Evolutionary conservation across 1,284 basidiomycete species (phyloP), one percentile per base, ranked within the genome.

Genomic region (Puccinia triticina): DNA sequence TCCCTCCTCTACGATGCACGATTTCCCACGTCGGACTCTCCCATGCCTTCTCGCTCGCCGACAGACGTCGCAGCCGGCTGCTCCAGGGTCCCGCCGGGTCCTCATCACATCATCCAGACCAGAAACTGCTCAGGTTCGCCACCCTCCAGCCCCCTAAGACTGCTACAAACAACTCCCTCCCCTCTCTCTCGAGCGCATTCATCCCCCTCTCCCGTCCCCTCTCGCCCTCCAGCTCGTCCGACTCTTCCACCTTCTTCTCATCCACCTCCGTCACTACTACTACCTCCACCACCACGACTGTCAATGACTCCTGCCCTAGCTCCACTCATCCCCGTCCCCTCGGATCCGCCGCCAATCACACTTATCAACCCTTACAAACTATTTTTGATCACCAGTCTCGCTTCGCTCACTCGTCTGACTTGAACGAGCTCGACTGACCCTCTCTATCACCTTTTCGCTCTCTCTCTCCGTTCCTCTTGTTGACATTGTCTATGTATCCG

Each of bases 21-120:
- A 53, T 74, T 32, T 74, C 72, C 18, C 72, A 74, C 21, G 72
- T 74, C 32, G 72, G 72, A 18, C 50, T 74, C 2, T 74, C 72
- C 18, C 72, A 74, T 57, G 26, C 72, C 11, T 74, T 74, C 50
- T 57, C 69, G 26, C 4, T 71, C 21, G 34, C 16, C n/a, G 34
- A 29, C 34, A 16, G 32, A 40, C 34, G 11, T 66, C 61, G 34
- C 14, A 29, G 29, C 40, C 61, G 61, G 18, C 61, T 40, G 18
- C 61, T 40, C 34, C 32, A 37, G 34, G 34, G 14, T 1, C 26
- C 59, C 1, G 29, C 16, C 29, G 59, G 29, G 8, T 23, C 21
- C 14, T 8, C 59, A 16, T 29, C 14, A 12, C 1, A 8, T 7
- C 23, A 29, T 66, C 34, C 2, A 10, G 34, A 66, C 61, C 32